These are phyloP conservation scores for Pterocarpus santalinus DNA, from an alignment of 306 rosid species.

Conservation along the genomic window DNA sequence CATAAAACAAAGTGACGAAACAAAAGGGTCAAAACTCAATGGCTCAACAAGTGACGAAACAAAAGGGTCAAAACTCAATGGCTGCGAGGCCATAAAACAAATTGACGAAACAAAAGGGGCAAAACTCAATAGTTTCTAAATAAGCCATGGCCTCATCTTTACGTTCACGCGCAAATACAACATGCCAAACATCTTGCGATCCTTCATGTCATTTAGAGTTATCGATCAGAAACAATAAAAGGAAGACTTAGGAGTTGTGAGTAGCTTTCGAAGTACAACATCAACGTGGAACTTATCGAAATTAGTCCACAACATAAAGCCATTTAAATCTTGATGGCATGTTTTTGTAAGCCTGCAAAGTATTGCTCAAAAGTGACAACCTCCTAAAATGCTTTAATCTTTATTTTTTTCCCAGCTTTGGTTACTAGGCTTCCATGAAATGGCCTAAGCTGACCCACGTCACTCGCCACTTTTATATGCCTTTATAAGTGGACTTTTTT, in stretches of 20 bases:
- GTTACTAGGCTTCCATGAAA: neutral
- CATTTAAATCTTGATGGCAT: neutral
- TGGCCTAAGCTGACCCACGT: neutral
- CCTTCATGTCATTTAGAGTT: neutral
- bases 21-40: too few relatives aligned
- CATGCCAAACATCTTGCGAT: neutral
- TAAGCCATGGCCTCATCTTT: too few relatives aligned
- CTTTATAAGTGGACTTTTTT: neutral
- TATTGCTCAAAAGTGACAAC: neutral
- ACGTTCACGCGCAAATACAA: too few relatives aligned
- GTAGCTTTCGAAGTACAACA: conserved; percentile 12
- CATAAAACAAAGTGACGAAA: too few relatives aligned
- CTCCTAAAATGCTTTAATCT: neutral
- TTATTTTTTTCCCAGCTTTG: neutral
- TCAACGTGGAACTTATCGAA: neutral
- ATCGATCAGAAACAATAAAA: neutral
- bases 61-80: too few relatives aligned
- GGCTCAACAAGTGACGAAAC: too few relatives aligned
- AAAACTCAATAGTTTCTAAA: too few relatives aligned
- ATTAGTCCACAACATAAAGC: conserved; percentile 17
- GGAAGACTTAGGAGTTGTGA: neutral
- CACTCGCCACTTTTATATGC: neutral
- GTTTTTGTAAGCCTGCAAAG: neutral
- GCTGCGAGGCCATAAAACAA: too few relatives aligned
- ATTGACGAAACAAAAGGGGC: too few relatives aligned